phyloP scores from a whole-genome alignment of 2,329 filamentous ascomycete genomes.

The Bipolaris bicolor region DNA sequence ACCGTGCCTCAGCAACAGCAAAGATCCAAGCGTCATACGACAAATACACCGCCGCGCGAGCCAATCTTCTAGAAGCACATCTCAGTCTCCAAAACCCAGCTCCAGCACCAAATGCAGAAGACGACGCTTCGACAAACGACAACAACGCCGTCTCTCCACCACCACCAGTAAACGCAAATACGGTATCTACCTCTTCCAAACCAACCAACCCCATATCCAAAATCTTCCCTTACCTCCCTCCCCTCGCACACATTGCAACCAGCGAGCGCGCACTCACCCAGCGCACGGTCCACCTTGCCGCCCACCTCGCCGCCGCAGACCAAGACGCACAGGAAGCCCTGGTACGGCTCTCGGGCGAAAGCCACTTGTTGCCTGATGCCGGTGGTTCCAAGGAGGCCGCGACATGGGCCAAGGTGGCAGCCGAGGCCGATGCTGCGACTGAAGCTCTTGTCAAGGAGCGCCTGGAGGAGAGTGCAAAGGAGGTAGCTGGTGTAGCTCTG shows the following conservation, averaged over 20 bases:
- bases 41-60: slow-evolving; percentile 37
- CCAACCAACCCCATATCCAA: slow-evolving; percentile 25
- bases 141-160: background rate
- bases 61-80: slow-evolving; percentile 29
- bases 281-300: slow-evolving; percentile 43
- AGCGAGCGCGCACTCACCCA: slow-evolving; percentile 43
- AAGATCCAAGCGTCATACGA: slow-evolving; percentile 40
- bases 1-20: slow-evolving; percentile 31
- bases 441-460: slow-evolving; percentile 24
- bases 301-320: slow-evolving; percentile 39
- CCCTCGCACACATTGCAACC: slow-evolving; percentile 31
- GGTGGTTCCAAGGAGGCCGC: slow-evolving; percentile 32
- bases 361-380: slow-evolving; percentile 44
- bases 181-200: slow-evolving; percentile 9
- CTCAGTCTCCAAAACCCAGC: slow-evolving; percentile 25
- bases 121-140: background rate
- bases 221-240: slow-evolving; percentile 40
- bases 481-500: slow-evolving; percentile 31
- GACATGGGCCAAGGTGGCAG: slow-evolving; percentile 35
- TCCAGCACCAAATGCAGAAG: background rate
- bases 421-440: slow-evolving; percentile 28
- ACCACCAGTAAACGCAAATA: background rate
- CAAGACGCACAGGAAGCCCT: slow-evolving; percentile 39
- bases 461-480: slow-evolving; percentile 31
- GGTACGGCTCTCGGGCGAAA: slow-evolving; percentile 47